phyloP scores from a whole-genome alignment of 164 flowering plant genomes.

The Sextonia rubra region DNA sequence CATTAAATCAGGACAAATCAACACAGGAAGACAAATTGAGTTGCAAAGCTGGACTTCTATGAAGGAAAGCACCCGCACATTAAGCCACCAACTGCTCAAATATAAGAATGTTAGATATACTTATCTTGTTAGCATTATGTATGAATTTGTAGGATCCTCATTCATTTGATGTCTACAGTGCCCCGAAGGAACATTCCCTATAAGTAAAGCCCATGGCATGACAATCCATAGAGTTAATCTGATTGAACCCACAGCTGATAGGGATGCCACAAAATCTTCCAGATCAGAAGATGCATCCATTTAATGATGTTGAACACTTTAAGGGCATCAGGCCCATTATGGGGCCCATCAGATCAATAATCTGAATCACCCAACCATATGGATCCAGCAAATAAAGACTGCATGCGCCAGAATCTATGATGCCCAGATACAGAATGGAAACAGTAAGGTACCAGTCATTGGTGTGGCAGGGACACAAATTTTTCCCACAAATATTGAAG shows the following conservation, averaged over 20 bases:
- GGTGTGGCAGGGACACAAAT: too few relatives aligned
- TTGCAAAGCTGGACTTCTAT: constrained; percentile 6
- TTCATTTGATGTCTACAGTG: not conserved
- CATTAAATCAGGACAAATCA: constrained; percentile 4
- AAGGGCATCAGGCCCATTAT: not conserved
- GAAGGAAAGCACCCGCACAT: not conserved
- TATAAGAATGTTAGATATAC: not conserved
- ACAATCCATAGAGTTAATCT: not conserved
- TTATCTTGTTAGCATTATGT: not conserved
- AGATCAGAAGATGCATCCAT: too few relatives aligned
- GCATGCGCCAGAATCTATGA: too few relatives aligned
- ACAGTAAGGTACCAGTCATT: too few relatives aligned
- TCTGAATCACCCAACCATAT: not conserved
- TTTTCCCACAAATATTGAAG: too few relatives aligned
- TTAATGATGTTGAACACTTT: too few relatives aligned
- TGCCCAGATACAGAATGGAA: too few relatives aligned
- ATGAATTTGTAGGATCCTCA: not conserved
- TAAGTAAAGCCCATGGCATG: not conserved
- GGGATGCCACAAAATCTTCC: not conserved
- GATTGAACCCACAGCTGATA: not conserved
- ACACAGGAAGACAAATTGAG: constrained; percentile 2
- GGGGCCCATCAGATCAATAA: not conserved
- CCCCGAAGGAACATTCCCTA: not conserved
- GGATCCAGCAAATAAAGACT: too few relatives aligned
- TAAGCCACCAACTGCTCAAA: constrained; percentile 15